Conservation (phyloP, 116 monocot genomes). For the Zostera marina region DNA sequence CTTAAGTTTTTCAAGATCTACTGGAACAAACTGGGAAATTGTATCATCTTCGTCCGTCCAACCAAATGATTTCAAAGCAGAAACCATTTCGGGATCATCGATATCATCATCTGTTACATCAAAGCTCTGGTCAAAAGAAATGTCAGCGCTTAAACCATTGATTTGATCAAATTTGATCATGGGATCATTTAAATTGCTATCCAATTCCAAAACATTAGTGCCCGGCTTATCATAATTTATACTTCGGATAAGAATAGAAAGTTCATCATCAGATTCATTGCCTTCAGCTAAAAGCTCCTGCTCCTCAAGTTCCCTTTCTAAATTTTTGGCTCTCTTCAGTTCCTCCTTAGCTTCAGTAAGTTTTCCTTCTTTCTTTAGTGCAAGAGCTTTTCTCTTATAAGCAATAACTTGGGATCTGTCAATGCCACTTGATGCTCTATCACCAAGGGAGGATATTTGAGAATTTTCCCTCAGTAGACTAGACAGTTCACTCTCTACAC, state of each 20-base stretch:
- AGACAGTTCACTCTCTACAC: slow-evolving; percentile 73
- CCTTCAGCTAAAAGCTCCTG: slow-evolving; percentile 60
- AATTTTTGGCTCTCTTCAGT: slow-evolving; percentile 78
- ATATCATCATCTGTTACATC: slow-evolving; percentile 86
- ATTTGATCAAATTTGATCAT: slow-evolving; percentile 36
- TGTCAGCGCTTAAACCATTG: slow-evolving; percentile 30
- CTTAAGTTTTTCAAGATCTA: slow-evolving; percentile 18
- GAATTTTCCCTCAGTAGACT: slow-evolving; percentile 43
- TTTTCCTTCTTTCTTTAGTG: slow-evolving; percentile 77
- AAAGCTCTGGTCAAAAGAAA: slow-evolving; percentile 32
- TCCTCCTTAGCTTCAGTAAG: slow-evolving; percentile 97
- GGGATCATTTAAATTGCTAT: slow-evolving; percentile 13
- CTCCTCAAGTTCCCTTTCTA: slow-evolving; percentile 87
- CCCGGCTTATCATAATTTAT: slow-evolving; percentile 58
- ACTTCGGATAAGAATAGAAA: slow-evolving; percentile 41
- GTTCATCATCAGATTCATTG: slow-evolving; percentile 90
- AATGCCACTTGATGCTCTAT: slow-evolving; percentile 17
- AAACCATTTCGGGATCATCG: slow-evolving; percentile 75
- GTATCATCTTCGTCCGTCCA: slow-evolving; percentile 46
- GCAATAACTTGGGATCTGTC: slow-evolving; percentile 70
- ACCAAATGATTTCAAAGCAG: slow-evolving; percentile 82
- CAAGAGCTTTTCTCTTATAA: slow-evolving; percentile 68
- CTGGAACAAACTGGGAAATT: slow-evolving; percentile 4
- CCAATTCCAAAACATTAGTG: slow-evolving; percentile 5
- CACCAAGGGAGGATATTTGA: slow-evolving; percentile 24